phyloP scores from a whole-genome alignment of 129 eudicot species.

The Pittosporum tobira region DNA sequence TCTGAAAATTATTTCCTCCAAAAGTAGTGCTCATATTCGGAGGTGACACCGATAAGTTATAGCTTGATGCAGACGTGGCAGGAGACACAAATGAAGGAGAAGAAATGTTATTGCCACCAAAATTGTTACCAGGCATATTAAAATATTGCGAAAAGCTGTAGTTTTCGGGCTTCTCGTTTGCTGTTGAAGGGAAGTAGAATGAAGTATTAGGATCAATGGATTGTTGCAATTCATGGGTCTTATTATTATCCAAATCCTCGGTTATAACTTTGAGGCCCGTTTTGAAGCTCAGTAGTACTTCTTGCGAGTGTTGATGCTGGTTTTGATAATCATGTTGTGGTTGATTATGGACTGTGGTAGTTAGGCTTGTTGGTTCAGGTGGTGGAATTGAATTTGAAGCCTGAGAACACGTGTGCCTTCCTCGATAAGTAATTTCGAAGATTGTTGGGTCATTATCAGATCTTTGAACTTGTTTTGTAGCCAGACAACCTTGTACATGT shows the following conservation, averaged over 20 bases:
- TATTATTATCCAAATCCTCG: constrained; percentile 11
- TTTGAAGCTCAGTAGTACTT: constrained; percentile 22
- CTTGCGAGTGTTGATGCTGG: constrained; percentile 3
- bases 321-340: constrained; percentile 20
- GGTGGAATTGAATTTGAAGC: constrained; percentile 6
- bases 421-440: constrained; percentile 53
- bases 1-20: constrained; percentile 10
- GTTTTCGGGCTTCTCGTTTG: constrained; percentile 11
- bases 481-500: constrained; percentile 56
- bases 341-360: not conserved
- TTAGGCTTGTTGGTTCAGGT: not conserved
- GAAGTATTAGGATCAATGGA: not conserved
- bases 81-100: constrained; percentile 26
- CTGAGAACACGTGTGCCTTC: constrained; percentile 62
- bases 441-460: constrained; percentile 37
- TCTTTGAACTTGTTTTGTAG: constrained; percentile 71
- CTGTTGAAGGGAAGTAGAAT: constrained; percentile 23
- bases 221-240: not conserved
- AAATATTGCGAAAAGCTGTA: constrained; percentile 1
- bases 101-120: constrained; percentile 13
- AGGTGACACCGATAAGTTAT: constrained; percentile 23
- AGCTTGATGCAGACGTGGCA: constrained; percentile 20
- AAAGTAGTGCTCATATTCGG: not conserved
- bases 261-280: constrained; percentile 16
- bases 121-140: constrained; percentile 7